Percentiles rank a stretch among this genome's conserved stretches.
Evolutionary conservation across 768 basidiomycete species (phyloP).

Genomic region (Termitomyces sp.): DNA sequence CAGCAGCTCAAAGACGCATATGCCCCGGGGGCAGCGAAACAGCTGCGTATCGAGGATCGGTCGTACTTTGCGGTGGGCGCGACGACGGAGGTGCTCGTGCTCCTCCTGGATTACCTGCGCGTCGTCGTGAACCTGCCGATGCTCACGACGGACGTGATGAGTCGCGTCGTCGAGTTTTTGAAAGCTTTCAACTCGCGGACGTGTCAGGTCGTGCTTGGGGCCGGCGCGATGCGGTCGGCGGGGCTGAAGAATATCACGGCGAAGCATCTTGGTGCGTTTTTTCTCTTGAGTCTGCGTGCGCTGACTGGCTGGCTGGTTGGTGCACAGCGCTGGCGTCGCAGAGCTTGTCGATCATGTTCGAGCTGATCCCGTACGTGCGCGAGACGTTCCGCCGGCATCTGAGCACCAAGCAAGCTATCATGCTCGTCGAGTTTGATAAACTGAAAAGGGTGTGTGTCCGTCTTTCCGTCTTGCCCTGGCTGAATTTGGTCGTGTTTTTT

Average conservation of each 20-base stretch:
- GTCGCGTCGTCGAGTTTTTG: conserved; percentile 88
- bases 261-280: conserved; percentile 78
- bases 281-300: background rate
- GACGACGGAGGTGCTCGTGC: conserved; percentile 64
- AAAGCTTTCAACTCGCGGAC: conserved; percentile 98
- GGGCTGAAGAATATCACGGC: conserved; percentile 98
- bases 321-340: conserved; percentile 86
- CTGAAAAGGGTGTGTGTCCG: conserved; percentile 72
- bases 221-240: conserved; percentile 98
- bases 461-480: too few relatives aligned
- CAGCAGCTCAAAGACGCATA: background rate
- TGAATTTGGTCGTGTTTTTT: too few relatives aligned
- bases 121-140: conserved; percentile 84
- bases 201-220: conserved; percentile 96
- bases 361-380: conserved; percentile 92
- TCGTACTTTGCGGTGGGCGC: conserved; percentile 84
- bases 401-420: conserved; percentile 90
- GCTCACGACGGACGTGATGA: conserved; percentile 94
- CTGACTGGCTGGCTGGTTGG: background rate
- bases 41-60: conserved; percentile 75
- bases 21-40: too few relatives aligned
- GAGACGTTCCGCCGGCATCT: conserved; percentile 94
- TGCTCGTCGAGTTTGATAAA: conserved; percentile 97
- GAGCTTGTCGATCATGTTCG: conserved; percentile 89
- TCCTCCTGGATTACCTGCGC: conserved; percentile 82